phyloP scores from a whole-genome alignment of 2,329 filamentous ascomycete species.

The Huntiella omanensis region DNA sequence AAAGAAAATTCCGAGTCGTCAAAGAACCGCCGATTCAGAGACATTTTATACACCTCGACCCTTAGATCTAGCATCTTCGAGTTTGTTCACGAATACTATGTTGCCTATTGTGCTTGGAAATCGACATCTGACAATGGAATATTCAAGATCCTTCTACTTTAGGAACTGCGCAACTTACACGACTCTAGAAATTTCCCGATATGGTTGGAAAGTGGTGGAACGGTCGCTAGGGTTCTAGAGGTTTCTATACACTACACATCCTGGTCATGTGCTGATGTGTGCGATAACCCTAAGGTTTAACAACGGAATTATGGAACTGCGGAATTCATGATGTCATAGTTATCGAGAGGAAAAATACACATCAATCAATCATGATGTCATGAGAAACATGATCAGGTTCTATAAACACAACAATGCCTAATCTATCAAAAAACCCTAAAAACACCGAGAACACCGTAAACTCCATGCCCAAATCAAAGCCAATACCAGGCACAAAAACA shows the following conservation, averaged over 20 bases:
- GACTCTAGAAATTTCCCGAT: neutral
- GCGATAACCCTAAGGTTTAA: neutral
- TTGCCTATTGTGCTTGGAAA: neutral
- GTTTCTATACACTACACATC: neutral
- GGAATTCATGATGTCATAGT: neutral
- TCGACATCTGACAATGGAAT: neutral
- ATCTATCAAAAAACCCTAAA: too few species aligned
- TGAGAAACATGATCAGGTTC: too few species aligned
- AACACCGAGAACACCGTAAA: neutral
- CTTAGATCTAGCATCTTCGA: constrained; percentile 6
- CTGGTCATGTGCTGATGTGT: neutral
- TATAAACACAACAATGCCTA: too few species aligned
- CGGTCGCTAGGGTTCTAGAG: neutral
- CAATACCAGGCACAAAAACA: neutral
- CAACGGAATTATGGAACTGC: too few species aligned
- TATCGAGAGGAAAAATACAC: too few species aligned
- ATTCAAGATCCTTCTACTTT: neutral
- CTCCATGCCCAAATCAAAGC: neutral
- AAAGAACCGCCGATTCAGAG: neutral
- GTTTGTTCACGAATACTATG: neutral
- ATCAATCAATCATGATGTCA: too few species aligned
- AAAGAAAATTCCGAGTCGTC: neutral
- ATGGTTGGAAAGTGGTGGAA: neutral
- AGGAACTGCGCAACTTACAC: neutral
- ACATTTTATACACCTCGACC: constrained; percentile 2